Evolutionary conservation across 257 asterid genomes (phyloP).

Genomic region (Cruciata laevipes): DNA sequence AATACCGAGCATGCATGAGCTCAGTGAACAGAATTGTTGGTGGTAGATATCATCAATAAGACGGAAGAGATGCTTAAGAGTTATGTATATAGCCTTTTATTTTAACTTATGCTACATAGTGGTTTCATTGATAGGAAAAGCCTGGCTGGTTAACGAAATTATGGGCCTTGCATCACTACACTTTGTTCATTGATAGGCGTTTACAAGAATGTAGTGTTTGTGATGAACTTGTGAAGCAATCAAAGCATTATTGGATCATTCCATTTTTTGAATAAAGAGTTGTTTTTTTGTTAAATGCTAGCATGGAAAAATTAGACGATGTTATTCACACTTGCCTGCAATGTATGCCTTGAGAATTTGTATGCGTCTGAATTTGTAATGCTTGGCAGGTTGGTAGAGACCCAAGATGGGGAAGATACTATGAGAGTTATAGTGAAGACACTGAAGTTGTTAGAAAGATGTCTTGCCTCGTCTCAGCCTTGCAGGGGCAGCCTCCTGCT

Average conservation of each 20-base stretch:
- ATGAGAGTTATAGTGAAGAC: constrained; percentile 86
- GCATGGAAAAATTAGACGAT: background rate
- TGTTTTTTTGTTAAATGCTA: background rate
- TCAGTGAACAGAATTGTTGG: background rate
- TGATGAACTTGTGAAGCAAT: background rate
- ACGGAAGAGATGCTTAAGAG: background rate
- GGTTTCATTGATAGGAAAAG: background rate
- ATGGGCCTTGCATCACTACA: background rate
- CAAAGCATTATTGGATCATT: background rate
- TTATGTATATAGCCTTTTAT: background rate
- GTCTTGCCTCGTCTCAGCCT: constrained; percentile 69
- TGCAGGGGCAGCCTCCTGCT: constrained; percentile 93
- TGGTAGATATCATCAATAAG: background rate
- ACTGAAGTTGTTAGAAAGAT: constrained; percentile 72
- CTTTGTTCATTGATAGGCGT: background rate
- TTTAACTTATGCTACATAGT: background rate
- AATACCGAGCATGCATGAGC: background rate
- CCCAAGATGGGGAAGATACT: constrained; percentile 98
- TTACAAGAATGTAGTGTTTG: background rate
- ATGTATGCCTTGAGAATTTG: background rate
- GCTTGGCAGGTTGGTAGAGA: constrained; percentile 68
- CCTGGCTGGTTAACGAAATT: background rate
- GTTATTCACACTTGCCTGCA: background rate
- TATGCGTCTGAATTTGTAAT: background rate
- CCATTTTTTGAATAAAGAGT: background rate